Evolutionary conservation across 768 basidiomycete genomes (phyloP), one percentile per base, ranked within the genome.

Genomic region (Xerocomellus amylosporus): DNA sequence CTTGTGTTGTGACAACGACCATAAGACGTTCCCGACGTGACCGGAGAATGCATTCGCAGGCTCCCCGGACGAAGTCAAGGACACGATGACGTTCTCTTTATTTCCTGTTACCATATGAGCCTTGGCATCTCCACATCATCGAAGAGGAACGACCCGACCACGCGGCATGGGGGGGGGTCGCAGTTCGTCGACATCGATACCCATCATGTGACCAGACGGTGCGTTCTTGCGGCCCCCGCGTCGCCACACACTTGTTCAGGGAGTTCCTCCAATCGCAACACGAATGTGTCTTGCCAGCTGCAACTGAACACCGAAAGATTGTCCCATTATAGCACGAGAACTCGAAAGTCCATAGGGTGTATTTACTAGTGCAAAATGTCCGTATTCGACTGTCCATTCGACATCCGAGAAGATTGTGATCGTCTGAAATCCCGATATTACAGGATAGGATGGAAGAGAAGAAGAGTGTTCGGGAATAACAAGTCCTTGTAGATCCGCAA

Each of bases 271-370:
- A 90, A 69, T 7, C 81, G 71, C 9, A 68, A 47, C 7, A 83
- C 83, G 67, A 90, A 90, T 1, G 84, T 81, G 62, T 87, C 87
- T 70, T 90, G 85, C 88, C 88, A 90, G 68, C 79, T 85, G 64
- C 24, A 14, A 30, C 14, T 34, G 33, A 34, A 12, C 12, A 31
- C 31, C 13, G 31, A 31, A 34, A 15, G 14, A 34, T 34, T 10
- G 5, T 14, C 33, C 33, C 33, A 14, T 14, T 34, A 15, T 34
- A 34, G 33, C 13, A 34, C 14, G 33, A 33, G 33, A 34, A 15
- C 33, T 15, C 33, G 33, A 4, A 38, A 38, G 39, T 41, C 20
- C 40, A 4, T 19, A 19, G 19, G n/a, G 5, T 39, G 19, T 19
- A 1, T 39, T 1, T 10, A 38, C n/a, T 38, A 10, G 9, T n/a